A percentile compares a stretch with the other conserved stretches of the same genome.
Evolutionary conservation across 2,329 filamentous ascomycete genomes (phyloP).

Genomic region (Tolypocladium paradoxum): DNA sequence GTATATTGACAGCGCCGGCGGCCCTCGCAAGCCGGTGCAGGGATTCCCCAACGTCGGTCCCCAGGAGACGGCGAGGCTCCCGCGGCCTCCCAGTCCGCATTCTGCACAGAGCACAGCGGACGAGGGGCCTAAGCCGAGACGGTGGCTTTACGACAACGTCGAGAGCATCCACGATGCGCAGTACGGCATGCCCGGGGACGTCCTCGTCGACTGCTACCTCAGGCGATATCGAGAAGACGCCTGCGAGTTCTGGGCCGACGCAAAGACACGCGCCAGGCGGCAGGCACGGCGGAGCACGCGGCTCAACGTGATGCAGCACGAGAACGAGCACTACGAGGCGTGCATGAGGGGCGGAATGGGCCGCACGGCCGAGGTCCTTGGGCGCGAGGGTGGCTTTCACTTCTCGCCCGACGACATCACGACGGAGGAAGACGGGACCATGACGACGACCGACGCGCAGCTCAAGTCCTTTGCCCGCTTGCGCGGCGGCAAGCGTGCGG

Average conservation of each 20-base stretch:
- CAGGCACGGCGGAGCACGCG: background rate
- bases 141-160: background rate
- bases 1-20: too few relatives aligned
- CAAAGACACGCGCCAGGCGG: background rate
- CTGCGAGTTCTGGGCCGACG: background rate
- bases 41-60: slow-evolving; percentile 5
- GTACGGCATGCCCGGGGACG: background rate
- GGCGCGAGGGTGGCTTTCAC: background rate
- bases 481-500: slow-evolving; percentile 33
- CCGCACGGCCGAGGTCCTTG: slow-evolving; percentile 7
- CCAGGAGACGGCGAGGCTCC: slow-evolving; percentile 15
- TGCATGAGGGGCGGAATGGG: slow-evolving; percentile 17
- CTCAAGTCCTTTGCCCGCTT: slow-evolving; percentile 20
- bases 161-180: background rate
- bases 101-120: background rate
- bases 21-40: too few relatives aligned
- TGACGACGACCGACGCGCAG: slow-evolving; percentile 1
- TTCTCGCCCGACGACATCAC: background rate
- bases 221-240: background rate
- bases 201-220: background rate
- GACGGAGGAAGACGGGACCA: background rate
- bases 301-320: slow-evolving; percentile 22
- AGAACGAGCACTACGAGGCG: slow-evolving; percentile 23
- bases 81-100: slow-evolving; percentile 10
- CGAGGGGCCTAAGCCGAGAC: background rate